Base-by-base conservation (phyloP, 257 asterid genomes). In the Solanum rostratum region DNA sequence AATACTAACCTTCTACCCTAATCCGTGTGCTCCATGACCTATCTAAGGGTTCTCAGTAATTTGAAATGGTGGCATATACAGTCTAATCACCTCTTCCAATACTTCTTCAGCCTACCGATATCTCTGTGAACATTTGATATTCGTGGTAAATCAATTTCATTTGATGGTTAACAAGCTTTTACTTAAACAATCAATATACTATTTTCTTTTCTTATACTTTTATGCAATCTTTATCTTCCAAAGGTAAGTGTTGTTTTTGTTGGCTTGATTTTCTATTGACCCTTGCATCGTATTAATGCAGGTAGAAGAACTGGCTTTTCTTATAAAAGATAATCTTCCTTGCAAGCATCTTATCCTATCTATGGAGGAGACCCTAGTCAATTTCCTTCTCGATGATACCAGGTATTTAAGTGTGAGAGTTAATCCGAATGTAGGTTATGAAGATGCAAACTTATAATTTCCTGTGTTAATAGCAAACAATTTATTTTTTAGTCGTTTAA, bases 251-350 rank as follows among this genome's bases (percentile, higher is more conserved):
- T 76, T 37, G 2, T 49, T 76, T 10, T 49, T 8, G 43, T 3
- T 49, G 27, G 62, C 18, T 27, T 49, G 62, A 76, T 27, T 69
- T 62, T 45, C 49, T 24, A 22, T 82, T 41, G 45, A 43, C 79
- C 74, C 52, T 50, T 20, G n/a, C 68, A 30, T 49, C 1, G 12
- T 22, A 46, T 50, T 13, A 68, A 33, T 87, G 89, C 92, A 95
- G 99, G 97, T 94, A 83, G 97, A 95, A 86, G 99, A 95, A 91
- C 88, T 95, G 92, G 98, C 98, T 85, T 94, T 85, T 88, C 97
- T 94, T 84, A 90, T 95, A 79, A 92, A 88, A 87, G 97, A 92
- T 84, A 95, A 94, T 88, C 87, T 94, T 90, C 94, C 91, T 88
- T 91, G 94, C 95, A 95, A 94, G 92, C 90, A 95, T 87, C 99